Conservation (phyloP, 225 moss, liverwort and hornwort species). For the Bryum argenteum region DNA sequence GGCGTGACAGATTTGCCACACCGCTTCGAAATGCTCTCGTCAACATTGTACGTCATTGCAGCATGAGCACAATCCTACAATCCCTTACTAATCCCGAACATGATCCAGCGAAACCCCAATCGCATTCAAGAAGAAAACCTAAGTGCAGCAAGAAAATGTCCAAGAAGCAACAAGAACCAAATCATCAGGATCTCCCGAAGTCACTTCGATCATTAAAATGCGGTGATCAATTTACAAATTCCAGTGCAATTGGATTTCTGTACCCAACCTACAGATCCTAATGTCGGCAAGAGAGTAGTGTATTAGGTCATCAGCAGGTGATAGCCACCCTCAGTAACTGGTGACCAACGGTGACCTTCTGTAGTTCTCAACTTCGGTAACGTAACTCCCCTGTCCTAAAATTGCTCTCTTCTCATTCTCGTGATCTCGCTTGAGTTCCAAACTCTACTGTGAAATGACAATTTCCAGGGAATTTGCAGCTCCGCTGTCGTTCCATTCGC, state of each 20-base stretch:
- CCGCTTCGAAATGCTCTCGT: slow-evolving; percentile 39
- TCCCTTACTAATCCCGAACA: background rate
- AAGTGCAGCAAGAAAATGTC: slow-evolving; percentile 17
- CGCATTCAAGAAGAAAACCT: slow-evolving; percentile 1
- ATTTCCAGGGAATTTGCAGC: too few relatives aligned
- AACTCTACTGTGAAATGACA: too few relatives aligned
- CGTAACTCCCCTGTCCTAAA: too few relatives aligned
- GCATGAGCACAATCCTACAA: slow-evolving; percentile 21
- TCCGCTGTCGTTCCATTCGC: too few relatives aligned
- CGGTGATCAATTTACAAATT: too few relatives aligned
- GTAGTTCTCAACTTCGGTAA: too few relatives aligned
- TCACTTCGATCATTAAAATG: too few relatives aligned
- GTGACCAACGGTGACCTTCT: slow-evolving; percentile 14
- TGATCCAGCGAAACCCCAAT: background rate
- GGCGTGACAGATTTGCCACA: slow-evolving; percentile 23
- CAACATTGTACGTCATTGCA: slow-evolving; percentile 48
- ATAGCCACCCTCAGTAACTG: background rate
- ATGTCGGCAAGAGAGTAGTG: background rate
- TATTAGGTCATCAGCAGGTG: slow-evolving; percentile 9
- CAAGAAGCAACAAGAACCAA: slow-evolving; percentile 16
- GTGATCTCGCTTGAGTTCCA: too few relatives aligned
- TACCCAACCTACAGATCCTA: too few relatives aligned
- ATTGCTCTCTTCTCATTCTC: too few relatives aligned
- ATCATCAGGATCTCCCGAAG: too few relatives aligned
- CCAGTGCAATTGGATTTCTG: too few relatives aligned